Base-by-base conservation (phyloP, 345 rosid genomes). In the Hirschfeldia incana region DNA sequence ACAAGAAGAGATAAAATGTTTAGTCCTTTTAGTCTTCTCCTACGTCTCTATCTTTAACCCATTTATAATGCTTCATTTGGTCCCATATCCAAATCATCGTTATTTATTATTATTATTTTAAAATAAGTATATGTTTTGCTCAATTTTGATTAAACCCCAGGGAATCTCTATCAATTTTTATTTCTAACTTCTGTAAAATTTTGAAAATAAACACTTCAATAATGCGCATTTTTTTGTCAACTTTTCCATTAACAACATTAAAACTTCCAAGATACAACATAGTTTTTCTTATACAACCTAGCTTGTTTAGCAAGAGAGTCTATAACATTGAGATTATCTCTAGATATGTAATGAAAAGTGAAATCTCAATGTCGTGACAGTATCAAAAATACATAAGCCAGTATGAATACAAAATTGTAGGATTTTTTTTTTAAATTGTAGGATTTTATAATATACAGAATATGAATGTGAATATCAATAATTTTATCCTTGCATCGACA, bases 31-130 rank as follows among this genome's bases (percentile, higher is more conserved):
- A 27, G 63, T 71, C 59, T 62, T 37, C 76, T 55, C 17, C 21
- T 30, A 63, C 62, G 67, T 72, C 74, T 72, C 74, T 33, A 49
- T 61, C 70, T 21, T 62, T 70, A 46, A 8, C 10, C 46, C 29
- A 60, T 79, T 74, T 79, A 79, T 79, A 79, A 73, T 61, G 65
- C 70, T 68, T 78, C 66, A 15, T 34, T 6, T 67, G 78, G 74
- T 79, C 82, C 82, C 82, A 73, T 76, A 32, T 49, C 75, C 46
- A 28, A 61, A 69, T 33, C 5, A 33, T 73, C 10, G 3, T 8
- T 72, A 5, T 7, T 44, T 32, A 37, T 65, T 11, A 4, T 63
- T 57, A 4, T 61, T 44, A 2, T 63, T 44, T 11, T 3, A 6
- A 29, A 57, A 15, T 1, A 55, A 16, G 28, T 7, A 57, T 39